Evolutionary conservation across 768 basidiomycete genomes (phyloP), one percentile per base, ranked within the genome.

Genomic region (Termitomyces sp.): DNA sequence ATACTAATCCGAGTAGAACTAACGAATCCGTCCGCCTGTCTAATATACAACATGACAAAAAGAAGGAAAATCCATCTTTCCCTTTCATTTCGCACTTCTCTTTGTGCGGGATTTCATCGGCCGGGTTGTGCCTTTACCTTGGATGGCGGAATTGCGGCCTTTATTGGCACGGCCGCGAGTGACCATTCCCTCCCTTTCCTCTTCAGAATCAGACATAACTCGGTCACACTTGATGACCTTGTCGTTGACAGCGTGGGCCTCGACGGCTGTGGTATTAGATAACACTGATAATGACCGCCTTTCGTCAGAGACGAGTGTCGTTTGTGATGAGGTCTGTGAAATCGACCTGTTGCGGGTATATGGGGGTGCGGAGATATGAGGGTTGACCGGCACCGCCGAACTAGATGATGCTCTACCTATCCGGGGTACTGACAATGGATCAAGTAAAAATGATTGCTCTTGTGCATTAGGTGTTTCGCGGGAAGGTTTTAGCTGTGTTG

Each of bases 281-380:
- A 65, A 54, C n/a, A 77, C 70, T 21, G 77, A 78, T 32, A 64
- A 56, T 28, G 72, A 76, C 46, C 74, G 73, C 44, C 68, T 61
- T 12, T 60, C 62, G 21, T 54, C 58, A 12, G 66, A 62, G 12
- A 73, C 62, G 4, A 72, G 54, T 7, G 66, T 77, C 54, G 65
- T 77, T 55, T 70, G 68, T 30, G 67, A 65, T n/a, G 74, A 75
- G 11, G 70, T 67, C 47, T 73, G 68, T 14, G 75, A 75, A 19
- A 65, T 70, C 12, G 74, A 75, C 40, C 75, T 64, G 51, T 70
- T 71, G 50, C 73, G 68, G 35, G 70, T 67, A 62, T 74, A 70
- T 38, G 65, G 57, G 40, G 44, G 62, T 41, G 45, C 59, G 38
- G 45, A 54, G 19, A 45, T 63, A 58, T 51, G 40, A 57, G 55